Evolutionary conservation across 306 rosid species (phyloP), one percentile per base, ranked within the genome.

Genomic region (Canavalia gladiata): DNA sequence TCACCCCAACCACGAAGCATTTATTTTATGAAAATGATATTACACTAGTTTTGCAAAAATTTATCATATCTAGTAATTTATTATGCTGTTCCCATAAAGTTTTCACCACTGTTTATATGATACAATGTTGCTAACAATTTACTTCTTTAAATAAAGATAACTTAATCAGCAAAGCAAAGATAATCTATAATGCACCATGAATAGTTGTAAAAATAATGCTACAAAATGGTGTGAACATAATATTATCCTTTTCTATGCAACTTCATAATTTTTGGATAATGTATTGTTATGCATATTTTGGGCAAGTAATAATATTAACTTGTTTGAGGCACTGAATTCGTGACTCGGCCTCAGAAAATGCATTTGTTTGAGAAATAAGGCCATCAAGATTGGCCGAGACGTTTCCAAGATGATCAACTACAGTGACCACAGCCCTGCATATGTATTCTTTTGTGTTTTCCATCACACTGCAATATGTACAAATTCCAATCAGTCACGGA

Each of bases 341-440:
- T 28, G 86, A 77, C 58, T 93, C 93, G 5, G 94, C 76, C n/a
- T 90, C 92, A 4, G 90, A 87, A 86, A 90, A 90, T 12, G 83
- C 76, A 67, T 85, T 80, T 12, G 89, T 84, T 50, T 90, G 84
- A 76, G 97, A 93, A 83, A 95, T 72, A 79, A 82, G 86, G 72
- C 82, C 73, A 42, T 88, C 86, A 31, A 93, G 87, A 71, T 86
- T 91, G 28, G 90, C 82, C 2, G 99, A 93, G 67, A 93, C 94
- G 25, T 85, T 87, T 72, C 97, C 99, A 67, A 95, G 91, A 90
- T 95, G 99, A 83, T 92, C 99, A 76, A 95, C 91, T 18, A 91
- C 89, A n/a, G 94, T 88, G 3, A 93, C 92, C 86, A 91, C 80
- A 1, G 97, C 91, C 68, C 88, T 84, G 88, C 97, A 93, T 56